Percentiles rank a stretch among this genome's conserved stretches.
Evolutionary conservation across 2,329 filamentous ascomycete genomes (phyloP).

Genomic region (Oidium heveae): DNA sequence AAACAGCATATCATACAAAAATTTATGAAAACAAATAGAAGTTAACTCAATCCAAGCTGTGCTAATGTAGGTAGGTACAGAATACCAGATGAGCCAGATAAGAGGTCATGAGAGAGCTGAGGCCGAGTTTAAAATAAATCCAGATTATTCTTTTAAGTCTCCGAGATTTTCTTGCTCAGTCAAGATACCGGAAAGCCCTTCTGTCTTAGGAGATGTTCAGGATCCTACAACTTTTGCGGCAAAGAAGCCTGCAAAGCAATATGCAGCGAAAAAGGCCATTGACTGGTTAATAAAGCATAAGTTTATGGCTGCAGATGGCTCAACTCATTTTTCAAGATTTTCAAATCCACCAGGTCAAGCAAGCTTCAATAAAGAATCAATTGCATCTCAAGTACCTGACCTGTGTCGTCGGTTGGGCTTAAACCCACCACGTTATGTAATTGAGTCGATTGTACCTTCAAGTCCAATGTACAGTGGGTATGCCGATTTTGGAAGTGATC

Average conservation of each 20-base stretch:
- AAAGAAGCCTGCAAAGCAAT: conserved; percentile 13
- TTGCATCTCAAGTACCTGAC: conserved; percentile 5
- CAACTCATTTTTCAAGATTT: conserved; percentile 5
- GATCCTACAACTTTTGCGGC: conserved; percentile 5
- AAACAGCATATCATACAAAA: no score
- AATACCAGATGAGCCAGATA: conserved; percentile 7
- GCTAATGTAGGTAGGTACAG: no score
- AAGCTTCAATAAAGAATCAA: not conserved
- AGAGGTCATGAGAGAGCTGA: not conserved
- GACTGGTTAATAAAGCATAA: conserved; percentile 12
- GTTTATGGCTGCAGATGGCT: conserved; percentile 9
- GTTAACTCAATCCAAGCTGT: no score
- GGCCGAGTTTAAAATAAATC: not conserved
- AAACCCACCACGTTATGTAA: conserved; percentile 7
- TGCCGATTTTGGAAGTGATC: conserved; percentile 10
- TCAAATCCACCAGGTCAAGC: not conserved
- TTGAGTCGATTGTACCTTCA: conserved; percentile 4
- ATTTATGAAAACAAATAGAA: no score
- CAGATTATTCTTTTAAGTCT: not conserved
- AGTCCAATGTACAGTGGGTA: conserved; percentile 7
- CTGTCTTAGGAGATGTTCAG: conserved; percentile 5
- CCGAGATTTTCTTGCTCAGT: conserved; percentile 8
- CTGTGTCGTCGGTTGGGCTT: conserved; percentile 10
- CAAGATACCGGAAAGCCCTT: conserved; percentile 6
- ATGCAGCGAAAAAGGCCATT: conserved; percentile 12